These are phyloP conservation scores for Amylostereum areolatum DNA, from an alignment of 1,284 basidiomycete genomes.

Conservation along the genomic window DNA sequence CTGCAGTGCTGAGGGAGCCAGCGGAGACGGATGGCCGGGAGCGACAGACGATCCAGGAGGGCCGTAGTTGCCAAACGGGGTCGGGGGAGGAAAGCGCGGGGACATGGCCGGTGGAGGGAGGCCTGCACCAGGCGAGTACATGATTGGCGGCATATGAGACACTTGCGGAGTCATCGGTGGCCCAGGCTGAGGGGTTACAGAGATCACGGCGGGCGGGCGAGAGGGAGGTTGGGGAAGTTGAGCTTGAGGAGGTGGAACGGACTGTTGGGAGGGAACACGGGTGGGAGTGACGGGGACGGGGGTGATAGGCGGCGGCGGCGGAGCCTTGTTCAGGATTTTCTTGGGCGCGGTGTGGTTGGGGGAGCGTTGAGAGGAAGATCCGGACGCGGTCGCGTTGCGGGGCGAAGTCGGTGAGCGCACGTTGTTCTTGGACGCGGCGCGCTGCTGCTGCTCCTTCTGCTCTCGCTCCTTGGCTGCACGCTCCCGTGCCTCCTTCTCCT, in stretches of 20 bases:
- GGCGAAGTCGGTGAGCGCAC: conserved; percentile 43
- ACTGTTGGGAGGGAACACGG: conserved; percentile 17
- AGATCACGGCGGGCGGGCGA: conserved; percentile 18
- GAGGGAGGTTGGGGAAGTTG: conserved; percentile 22
- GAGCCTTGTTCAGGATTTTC: conserved; percentile 44
- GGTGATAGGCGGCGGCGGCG: conserved; percentile 15
- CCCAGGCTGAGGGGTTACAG: neutral
- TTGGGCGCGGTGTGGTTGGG: conserved; percentile 40
- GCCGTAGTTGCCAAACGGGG: conserved; percentile 43
- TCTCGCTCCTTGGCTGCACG: conserved; percentile 37
- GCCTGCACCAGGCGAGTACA: conserved; percentile 43
- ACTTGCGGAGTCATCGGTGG: conserved; percentile 31
- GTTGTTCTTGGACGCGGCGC: conserved; percentile 21
- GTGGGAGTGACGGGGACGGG: conserved; percentile 11
- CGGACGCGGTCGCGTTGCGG: conserved; percentile 41
- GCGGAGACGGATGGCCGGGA: conserved; percentile 34
- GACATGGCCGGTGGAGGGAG: conserved; percentile 42
- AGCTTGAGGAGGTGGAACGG: conserved; percentile 8
- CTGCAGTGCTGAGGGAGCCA: conserved; percentile 49
- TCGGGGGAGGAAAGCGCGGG: conserved; percentile 41
- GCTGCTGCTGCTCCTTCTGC: conserved; percentile 28
- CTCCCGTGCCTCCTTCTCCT: conserved; percentile 32
- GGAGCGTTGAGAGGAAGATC: conserved; percentile 36
- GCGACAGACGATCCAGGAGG: conserved; percentile 34
- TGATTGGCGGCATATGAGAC: conserved; percentile 26